Evolutionary conservation across 129 eudicot genomes (phyloP).

Genomic region (Escallonia rubra): DNA sequence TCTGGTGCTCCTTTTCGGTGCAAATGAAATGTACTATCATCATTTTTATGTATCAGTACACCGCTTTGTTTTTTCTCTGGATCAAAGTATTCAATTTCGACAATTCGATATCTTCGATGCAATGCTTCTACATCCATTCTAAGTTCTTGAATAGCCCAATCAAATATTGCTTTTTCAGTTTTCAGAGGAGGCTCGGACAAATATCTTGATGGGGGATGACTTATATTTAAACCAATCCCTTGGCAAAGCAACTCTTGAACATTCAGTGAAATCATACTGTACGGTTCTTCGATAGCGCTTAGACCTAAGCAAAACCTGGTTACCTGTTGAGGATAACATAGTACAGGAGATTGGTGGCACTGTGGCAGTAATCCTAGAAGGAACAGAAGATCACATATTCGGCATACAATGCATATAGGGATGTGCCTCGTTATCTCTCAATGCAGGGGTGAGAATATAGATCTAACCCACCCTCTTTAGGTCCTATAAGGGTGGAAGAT

Average conservation of each 20-base stretch:
- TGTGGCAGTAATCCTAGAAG: no score
- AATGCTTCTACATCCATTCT: not conserved
- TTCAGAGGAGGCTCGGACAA: constrained; percentile 5
- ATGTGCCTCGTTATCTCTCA: no score
- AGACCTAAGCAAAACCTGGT: constrained; percentile 35
- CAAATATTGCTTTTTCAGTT: constrained; percentile 6
- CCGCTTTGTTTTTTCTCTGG: constrained; percentile 8
- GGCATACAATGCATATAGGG: no score
- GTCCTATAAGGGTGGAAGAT: no score
- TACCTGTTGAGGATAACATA: no score
- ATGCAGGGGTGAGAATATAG: no score
- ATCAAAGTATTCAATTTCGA: not conserved
- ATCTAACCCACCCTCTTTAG: no score
- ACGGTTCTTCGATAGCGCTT: constrained; percentile 14
- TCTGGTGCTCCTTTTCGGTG: constrained; percentile 13
- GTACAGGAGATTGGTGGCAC: no score
- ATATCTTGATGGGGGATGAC: not conserved
- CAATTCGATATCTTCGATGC: not conserved
- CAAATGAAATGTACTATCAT: not conserved
- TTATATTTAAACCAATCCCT: constrained; percentile 14
- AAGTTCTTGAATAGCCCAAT: constrained; percentile 3
- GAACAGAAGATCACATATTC: no score
- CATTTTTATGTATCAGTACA: not conserved
- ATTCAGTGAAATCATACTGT: not conserved
- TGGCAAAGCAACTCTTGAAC: constrained; percentile 1